Evolutionary conservation across 73 alveolate species (phyloP).

Genomic region (Tetrahymena malaccensis): DNA sequence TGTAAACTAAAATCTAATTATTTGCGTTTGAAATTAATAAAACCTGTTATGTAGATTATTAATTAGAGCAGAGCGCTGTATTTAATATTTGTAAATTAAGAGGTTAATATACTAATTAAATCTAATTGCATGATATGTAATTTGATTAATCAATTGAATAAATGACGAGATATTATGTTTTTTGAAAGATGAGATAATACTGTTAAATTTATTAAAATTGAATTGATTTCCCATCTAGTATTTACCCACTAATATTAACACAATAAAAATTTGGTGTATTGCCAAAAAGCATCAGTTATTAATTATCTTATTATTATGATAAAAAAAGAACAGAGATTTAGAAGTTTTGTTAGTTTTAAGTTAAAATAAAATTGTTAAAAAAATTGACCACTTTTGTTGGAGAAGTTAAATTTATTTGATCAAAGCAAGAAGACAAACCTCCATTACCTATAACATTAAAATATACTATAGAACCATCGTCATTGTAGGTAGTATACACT

Average conservation of each 20-base stretch:
- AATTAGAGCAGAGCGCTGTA: neutral
- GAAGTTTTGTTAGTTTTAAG: neutral
- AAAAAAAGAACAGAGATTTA: neutral
- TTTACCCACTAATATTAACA: neutral
- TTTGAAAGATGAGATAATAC: neutral
- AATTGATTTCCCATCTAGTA: neutral
- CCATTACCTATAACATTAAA: neutral
- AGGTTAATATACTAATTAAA: neutral
- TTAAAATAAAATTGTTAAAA: too few species aligned
- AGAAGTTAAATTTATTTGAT: neutral
- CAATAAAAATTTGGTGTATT: neutral
- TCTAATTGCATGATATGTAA: neutral
- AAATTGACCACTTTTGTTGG: neutral
- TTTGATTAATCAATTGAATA: neutral
- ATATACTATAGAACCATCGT: neutral
- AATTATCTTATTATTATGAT: too few species aligned
- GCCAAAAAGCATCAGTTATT: neutral
- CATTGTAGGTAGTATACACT: neutral
- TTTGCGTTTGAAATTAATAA: neutral
- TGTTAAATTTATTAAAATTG: too few species aligned
- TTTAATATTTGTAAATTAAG: neutral
- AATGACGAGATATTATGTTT: neutral
- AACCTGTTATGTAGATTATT: neutral
- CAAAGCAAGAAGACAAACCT: neutral
- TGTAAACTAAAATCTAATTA: neutral